These are phyloP conservation scores for Thelonectria rubi DNA, from an alignment of 2,329 filamentous ascomycete genomes.

Conservation along the genomic window DNA sequence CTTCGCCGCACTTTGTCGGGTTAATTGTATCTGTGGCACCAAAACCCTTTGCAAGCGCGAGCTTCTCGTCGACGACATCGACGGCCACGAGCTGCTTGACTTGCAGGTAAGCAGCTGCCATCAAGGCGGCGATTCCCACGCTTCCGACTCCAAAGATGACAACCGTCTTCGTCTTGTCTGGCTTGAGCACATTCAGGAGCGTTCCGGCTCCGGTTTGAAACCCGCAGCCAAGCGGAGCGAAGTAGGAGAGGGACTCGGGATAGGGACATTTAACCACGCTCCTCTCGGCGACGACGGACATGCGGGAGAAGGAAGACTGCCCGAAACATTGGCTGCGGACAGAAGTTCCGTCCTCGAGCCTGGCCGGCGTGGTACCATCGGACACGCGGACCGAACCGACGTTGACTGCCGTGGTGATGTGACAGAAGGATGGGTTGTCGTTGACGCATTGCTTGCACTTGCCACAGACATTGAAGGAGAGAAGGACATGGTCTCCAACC, in stretches of 20 bases:
- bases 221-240: conserved; percentile 22
- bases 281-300: conserved; percentile 23
- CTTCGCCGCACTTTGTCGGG: background rate
- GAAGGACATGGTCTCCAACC: conserved; percentile 22
- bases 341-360: conserved; percentile 14
- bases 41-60: conserved; percentile 7
- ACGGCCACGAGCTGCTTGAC: conserved; percentile 12
- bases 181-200: conserved; percentile 21
- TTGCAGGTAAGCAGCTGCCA: conserved; percentile 19
- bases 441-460: conserved; percentile 24
- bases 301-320: conserved; percentile 22
- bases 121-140: conserved; percentile 22
- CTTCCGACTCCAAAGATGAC: conserved; percentile 26
- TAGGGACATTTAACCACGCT: conserved; percentile 27
- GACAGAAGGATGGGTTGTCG: conserved; percentile 23
- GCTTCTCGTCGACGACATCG: conserved; percentile 11
- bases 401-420: conserved; percentile 22
- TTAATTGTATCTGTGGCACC: conserved; percentile 12
- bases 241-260: conserved; percentile 20
- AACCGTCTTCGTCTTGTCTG: conserved; percentile 10
- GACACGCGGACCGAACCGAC: conserved; percentile 22
- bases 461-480: conserved; percentile 27
- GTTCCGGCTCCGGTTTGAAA: conserved; percentile 28
- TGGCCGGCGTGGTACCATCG: conserved; percentile 21
- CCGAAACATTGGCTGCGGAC: conserved; percentile 25